Base-by-base conservation (phyloP, 2,329 filamentous ascomycete genomes). In the Pseudocercospora vitis region DNA sequence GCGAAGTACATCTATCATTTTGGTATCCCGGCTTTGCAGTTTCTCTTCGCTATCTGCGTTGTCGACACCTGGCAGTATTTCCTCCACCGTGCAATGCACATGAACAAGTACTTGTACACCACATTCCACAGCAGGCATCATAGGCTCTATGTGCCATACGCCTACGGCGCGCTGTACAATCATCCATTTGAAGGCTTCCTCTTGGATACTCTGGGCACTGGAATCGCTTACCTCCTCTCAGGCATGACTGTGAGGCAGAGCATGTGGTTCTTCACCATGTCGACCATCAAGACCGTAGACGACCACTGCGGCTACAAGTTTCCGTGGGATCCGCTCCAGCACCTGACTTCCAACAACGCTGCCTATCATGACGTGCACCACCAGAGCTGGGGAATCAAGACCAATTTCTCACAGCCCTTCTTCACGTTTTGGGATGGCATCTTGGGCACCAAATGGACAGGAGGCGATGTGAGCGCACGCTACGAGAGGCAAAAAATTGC, bases 31-130 rank as follows among this genome's bases (percentile, higher is more conserved):
- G 80, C 76, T 2, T 51, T 92, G 45, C 92, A 97, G 71, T 88
- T 96, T 68, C 74, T 82, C 53, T 67, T 88, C 46, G 94, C 86
- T 19, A 81, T 92, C 56, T 75, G 83, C 60, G 78, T 95, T 61
- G 82, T 97, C 63, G 94, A 99, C 74, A 94, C 91, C 39, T 99
- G 94, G 94, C 92, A 99, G 71, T 99, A 99, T 76, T 96, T 96
- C 74, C 81, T 92, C 65, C 94, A 99, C 74, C 89, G 94, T 32
- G 82, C 87, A 53, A 99, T 99, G 94, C 94, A 99, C 74, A 80
- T 94, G 77, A 96, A 97, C 77, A 91, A 89, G 73, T 97, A 89
- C 88, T 81, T 99, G 64, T 97, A 97, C 78, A 87, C 85, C 58
- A 88, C 86, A 50, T 94, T 96, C 76, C 94, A 97, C 76, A 92